These are phyloP conservation scores for Hibiscus syriacus DNA, from an alignment of 345 rosid species.

Conservation along the genomic window DNA sequence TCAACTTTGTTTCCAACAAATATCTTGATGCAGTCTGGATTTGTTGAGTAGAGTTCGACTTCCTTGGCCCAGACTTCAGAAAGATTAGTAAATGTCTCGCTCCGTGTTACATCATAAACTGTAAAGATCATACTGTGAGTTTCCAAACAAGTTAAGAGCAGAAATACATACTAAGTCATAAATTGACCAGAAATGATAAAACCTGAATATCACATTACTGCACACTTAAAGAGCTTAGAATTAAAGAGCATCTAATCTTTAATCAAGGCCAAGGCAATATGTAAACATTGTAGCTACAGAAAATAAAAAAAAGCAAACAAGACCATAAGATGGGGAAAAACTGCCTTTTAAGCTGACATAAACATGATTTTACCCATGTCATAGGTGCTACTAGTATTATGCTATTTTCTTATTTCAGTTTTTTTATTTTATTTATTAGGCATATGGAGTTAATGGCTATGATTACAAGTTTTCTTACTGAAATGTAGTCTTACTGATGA, in stretches of 20 bases:
- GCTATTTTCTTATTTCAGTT: background rate
- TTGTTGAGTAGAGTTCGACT: constrained; percentile 73
- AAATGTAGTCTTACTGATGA: background rate
- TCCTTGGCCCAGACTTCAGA: constrained; percentile 73
- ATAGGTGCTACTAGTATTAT: background rate
- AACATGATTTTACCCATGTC: background rate
- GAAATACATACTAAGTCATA: background rate
- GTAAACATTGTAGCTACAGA: too few species aligned
- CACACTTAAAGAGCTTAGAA: background rate
- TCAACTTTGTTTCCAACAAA: constrained; percentile 78
- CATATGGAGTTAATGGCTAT: background rate
- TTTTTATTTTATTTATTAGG: background rate
- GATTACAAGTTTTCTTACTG: background rate
- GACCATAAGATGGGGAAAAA: background rate
- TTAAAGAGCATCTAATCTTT: constrained; percentile 1
- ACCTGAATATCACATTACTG: background rate
- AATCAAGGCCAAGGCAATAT: too few species aligned
- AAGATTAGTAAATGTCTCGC: constrained; percentile 64
- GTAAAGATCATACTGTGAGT: constrained; percentile 1
- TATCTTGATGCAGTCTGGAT: constrained; percentile 82
- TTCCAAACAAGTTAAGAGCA: background rate
- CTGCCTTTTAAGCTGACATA: background rate
- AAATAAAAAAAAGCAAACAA: background rate
- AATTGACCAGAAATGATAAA: background rate
- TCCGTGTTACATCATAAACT: constrained; percentile 69